Evolutionary conservation across 495 filamentous ascomycete species (phyloP), one percentile per base, ranked within the genome.

Genomic region (Aspergillus taichungensis): DNA sequence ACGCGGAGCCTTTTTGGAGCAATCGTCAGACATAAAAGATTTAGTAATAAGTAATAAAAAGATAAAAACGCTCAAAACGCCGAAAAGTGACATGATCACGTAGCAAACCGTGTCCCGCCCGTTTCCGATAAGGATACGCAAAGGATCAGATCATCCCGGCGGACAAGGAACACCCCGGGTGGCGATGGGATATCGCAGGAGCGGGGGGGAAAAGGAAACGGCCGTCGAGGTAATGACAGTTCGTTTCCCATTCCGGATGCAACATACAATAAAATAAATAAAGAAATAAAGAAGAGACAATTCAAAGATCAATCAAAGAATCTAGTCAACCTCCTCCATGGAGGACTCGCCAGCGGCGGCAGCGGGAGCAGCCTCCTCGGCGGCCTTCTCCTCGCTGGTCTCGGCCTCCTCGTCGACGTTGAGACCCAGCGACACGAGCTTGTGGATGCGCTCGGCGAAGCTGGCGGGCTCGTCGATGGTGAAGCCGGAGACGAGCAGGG

Each of bases 371-470:
- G 77, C 70, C 41, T 78, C 84, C 61, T 81, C 80, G 45, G 77
- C 66, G 42, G 72, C 68, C 46, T 74, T 71, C 68, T 82, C 79
- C 52, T 79, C 81, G 37, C 64, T 69, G 43, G 83, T 80, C 67
- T 88, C 86, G 42, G 83, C 78, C 59, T 90, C 85, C 74, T 95
- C 94, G 47, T 96, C 89, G 42, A 97, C 80, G 76, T 97, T 95
- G 60, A 98, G 74, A 57, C 94, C 94, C 35, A 97, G 81, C 45
- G 87, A 87, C 35, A 98, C 90, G 40, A 98, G 87, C 82, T 94
- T 94, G 84, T 98, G 90, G 64, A 98, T 95, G 63, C 92, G 92
- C 78, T 96, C 87, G 50, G 92, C 89, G 66, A 97, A 98, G 67
- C 84, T 82, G 53, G 90, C 88, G 46, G 92, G 92, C 80, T 98